A percentile compares a stretch with the other conserved stretches of the same genome.
Evolutionary conservation across 164 flowering plant species (phyloP).

Genomic region (Echeveria elegans): DNA sequence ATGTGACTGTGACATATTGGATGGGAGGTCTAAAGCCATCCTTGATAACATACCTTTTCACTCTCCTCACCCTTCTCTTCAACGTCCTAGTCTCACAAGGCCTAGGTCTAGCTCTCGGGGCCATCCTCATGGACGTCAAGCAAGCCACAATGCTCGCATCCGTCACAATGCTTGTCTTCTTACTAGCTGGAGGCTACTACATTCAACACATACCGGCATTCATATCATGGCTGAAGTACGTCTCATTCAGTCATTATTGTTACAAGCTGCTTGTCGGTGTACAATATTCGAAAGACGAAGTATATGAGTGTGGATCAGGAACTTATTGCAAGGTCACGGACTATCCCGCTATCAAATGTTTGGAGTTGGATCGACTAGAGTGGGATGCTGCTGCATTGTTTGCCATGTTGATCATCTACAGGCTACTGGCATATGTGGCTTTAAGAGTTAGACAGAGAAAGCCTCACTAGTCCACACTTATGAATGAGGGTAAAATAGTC

Average conservation of each 20-base stretch:
- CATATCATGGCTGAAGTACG: constrained; percentile 76
- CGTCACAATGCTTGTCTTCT: no score
- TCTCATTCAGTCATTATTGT: constrained; percentile 74
- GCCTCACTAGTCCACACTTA: not conserved
- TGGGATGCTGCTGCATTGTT: constrained; percentile 58
- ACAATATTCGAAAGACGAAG: constrained; percentile 47
- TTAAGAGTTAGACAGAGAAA: constrained; percentile 36
- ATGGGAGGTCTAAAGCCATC: no score
- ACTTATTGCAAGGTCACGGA: constrained; percentile 46
- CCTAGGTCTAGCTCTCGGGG: no score
- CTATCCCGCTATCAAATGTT: constrained; percentile 43
- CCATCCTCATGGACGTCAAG: no score
- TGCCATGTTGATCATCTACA: constrained; percentile 65
- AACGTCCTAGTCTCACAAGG: no score
- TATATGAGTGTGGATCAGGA: constrained; percentile 52
- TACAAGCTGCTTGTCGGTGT: constrained; percentile 78
- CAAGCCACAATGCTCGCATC: no score
- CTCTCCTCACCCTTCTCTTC: no score
- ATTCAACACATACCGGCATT: constrained; percentile 66
- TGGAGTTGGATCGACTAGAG: constrained; percentile 33
- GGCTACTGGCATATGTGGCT: constrained; percentile 71
- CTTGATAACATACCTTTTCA: no score
- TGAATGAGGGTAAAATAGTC: no score
- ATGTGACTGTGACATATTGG: no score
- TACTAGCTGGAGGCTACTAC: constrained; percentile 3